Conservation (phyloP, 139 green algal genomes). For the Micromonas pusilla region DNA sequence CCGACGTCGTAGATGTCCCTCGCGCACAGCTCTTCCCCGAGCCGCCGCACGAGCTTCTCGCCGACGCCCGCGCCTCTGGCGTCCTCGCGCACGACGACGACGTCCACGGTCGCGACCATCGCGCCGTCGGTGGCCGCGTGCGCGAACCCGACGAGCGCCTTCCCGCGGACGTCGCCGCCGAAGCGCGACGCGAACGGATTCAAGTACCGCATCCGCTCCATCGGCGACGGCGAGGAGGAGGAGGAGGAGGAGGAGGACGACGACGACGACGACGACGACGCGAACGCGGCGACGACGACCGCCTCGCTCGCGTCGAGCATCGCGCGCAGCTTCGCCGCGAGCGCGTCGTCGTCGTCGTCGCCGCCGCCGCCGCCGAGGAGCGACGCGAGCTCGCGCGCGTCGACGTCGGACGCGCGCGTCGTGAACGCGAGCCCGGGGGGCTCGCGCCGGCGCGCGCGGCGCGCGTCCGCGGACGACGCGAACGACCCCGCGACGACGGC, state of each 20-base stretch:
- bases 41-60: background rate
- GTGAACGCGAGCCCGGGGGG: background rate
- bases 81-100: background rate
- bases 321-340: background rate
- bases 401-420: background rate
- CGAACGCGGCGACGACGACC: background rate
- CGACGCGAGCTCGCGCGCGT: background rate
- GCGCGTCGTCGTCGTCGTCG: background rate
- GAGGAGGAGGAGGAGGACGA: too few relatives aligned
- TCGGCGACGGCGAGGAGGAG: too few relatives aligned
- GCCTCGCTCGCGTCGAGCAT: background rate
- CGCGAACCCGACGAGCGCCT: background rate
- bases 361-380: background rate
- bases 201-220: too few relatives aligned
- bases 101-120: conserved; percentile 2
- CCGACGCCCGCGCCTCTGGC: background rate
- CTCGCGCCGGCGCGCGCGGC: too few relatives aligned
- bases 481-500: too few relatives aligned
- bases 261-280: background rate
- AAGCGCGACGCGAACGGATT: too few relatives aligned
- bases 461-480: too few relatives aligned
- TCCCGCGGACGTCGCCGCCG: background rate
- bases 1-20: conserved; percentile 20
- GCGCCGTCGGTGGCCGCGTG: background rate
- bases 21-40: background rate